Evolutionary conservation across 2,329 filamentous ascomycete species (phyloP).

Genomic region (Cercospora sp.): DNA sequence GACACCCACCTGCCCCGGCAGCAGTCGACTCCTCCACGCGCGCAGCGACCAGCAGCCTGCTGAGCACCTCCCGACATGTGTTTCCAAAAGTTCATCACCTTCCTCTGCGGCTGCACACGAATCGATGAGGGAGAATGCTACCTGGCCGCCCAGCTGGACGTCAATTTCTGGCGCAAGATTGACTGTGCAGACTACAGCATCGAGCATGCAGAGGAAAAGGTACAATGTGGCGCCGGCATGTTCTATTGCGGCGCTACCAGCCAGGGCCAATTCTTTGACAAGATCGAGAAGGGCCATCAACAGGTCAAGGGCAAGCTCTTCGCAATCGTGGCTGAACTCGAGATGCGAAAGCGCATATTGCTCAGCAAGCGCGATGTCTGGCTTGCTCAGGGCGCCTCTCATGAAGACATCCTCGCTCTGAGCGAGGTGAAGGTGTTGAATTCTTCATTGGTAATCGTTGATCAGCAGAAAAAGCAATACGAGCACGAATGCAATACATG

Average conservation of each 20-base stretch:
- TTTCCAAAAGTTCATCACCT: constrained; percentile 28
- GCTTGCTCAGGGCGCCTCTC: background rate
- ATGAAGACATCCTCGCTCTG: background rate
- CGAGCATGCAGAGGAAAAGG: background rate
- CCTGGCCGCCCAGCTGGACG: constrained; percentile 21
- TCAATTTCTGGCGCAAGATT: constrained; percentile 25
- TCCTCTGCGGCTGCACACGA: constrained; percentile 32
- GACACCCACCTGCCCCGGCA: background rate
- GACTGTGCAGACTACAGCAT: constrained; percentile 25
- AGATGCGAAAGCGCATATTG: background rate
- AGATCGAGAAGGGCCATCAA: constrained; percentile 11
- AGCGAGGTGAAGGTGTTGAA: background rate
- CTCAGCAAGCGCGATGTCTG: constrained; percentile 1
- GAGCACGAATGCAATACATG: background rate
- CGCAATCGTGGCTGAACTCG: background rate
- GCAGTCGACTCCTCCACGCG: background rate
- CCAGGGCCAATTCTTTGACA: constrained; percentile 21
- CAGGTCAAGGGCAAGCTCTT: background rate
- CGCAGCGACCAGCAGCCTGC: background rate
- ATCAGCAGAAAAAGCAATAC: background rate
- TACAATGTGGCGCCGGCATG: constrained; percentile 21
- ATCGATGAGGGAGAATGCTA: constrained; percentile 22
- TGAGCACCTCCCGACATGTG: constrained; percentile 30
- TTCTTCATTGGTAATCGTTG: background rate
- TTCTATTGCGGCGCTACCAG: constrained; percentile 24